Conservation (phyloP, 768 basidiomycete species). For the Tricholoma hemisulphureum region DNA sequence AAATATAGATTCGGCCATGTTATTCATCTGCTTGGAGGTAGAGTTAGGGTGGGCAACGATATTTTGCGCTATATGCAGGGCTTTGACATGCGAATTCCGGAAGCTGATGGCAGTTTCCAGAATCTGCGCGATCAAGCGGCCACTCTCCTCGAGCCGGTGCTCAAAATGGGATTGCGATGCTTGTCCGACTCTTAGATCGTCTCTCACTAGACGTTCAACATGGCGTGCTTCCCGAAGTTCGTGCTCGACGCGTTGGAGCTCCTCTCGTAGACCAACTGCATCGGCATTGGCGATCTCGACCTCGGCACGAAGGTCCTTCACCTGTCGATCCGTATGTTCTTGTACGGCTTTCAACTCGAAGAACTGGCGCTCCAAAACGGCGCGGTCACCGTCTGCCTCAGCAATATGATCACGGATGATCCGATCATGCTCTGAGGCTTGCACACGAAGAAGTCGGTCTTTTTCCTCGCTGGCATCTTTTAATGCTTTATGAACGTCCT, state of each 20-base stretch:
- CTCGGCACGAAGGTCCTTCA: slow-evolving; percentile 62
- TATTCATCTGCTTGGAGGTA: slow-evolving; percentile 41
- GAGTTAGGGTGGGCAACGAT: slow-evolving; percentile 54
- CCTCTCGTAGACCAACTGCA: slow-evolving; percentile 66
- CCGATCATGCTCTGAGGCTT: slow-evolving; percentile 65
- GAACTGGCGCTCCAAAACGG: slow-evolving; percentile 87
- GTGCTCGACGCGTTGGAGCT: slow-evolving; percentile 67
- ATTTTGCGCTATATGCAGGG: slow-evolving; percentile 58
- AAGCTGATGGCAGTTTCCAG: slow-evolving; percentile 78
- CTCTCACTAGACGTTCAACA: slow-evolving; percentile 66
- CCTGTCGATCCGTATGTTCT: slow-evolving; percentile 57
- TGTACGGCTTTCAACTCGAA: slow-evolving; percentile 65
- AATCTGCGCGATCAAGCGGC: slow-evolving; percentile 76
- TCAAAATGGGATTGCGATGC: slow-evolving; percentile 68
- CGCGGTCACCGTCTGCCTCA: slow-evolving; percentile 91
- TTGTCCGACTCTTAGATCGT: slow-evolving; percentile 70
- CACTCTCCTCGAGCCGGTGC: slow-evolving; percentile 60
- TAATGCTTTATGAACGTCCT: slow-evolving; percentile 65
- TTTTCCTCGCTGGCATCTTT: slow-evolving; percentile 73
- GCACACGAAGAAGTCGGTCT: slow-evolving; percentile 68
- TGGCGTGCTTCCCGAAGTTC: slow-evolving; percentile 68
- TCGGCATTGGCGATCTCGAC: slow-evolving; percentile 67
- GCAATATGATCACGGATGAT: slow-evolving; percentile 84
- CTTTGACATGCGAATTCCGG: slow-evolving; percentile 73
- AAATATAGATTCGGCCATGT: slow-evolving; percentile 50